Evolutionary conservation across 2,329 filamentous ascomycete species (phyloP).

Genomic region (Aphanocladium album): DNA sequence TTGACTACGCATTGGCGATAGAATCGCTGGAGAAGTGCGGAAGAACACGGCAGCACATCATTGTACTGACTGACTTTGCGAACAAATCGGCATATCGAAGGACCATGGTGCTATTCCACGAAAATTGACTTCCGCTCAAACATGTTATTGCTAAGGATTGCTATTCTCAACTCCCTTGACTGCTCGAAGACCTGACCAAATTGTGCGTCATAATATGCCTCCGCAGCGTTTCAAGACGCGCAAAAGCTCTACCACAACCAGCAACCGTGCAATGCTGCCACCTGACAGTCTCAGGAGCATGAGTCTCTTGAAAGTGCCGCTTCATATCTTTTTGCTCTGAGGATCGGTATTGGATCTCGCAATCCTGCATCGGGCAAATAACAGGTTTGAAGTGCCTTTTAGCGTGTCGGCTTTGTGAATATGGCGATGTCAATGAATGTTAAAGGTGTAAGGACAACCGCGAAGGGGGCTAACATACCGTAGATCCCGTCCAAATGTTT

Average conservation of each 20-base stretch:
- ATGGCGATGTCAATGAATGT: no score
- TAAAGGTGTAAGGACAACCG: neutral
- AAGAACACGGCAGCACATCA: no score
- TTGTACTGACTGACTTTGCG: no score
- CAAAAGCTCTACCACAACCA: neutral
- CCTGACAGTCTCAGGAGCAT: neutral
- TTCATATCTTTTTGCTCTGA: conserved; percentile 6
- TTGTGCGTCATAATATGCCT: no score
- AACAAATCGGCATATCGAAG: no score
- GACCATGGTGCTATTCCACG: no score
- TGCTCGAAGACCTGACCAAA: no score
- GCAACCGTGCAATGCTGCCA: neutral
- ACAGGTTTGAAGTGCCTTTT: neutral
- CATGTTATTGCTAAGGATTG: no score
- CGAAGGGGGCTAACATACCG: neutral
- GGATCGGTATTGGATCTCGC: neutral
- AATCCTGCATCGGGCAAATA: neutral
- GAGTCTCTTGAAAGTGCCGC: neutral
- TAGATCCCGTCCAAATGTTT: neutral
- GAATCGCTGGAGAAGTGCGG: no score
- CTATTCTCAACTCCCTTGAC: no score
- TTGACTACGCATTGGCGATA: no score
- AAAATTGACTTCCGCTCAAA: no score
- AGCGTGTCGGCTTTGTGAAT: neutral
- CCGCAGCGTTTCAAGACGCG: neutral